Evolutionary conservation across 305 asterid species (phyloP).

Genomic region (Fraxinus greggii): DNA sequence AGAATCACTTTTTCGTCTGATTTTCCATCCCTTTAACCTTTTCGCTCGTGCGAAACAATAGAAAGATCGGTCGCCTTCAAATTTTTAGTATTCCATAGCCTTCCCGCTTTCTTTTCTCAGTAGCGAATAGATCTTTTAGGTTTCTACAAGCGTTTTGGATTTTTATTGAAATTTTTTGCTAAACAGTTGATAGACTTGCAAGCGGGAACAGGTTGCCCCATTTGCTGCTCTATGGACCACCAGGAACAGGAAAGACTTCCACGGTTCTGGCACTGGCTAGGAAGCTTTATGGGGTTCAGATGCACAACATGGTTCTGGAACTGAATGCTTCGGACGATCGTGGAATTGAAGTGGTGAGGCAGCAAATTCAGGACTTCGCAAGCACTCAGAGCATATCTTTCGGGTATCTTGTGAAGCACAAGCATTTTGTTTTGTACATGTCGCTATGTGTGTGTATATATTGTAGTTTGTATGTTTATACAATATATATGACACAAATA

Average conservation of each 20-base stretch:
- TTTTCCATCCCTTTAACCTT: not conserved
- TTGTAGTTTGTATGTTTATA: not conserved
- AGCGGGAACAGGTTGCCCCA: slow-evolving; percentile 83
- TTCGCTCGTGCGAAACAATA: not conserved
- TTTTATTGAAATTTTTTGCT: slow-evolving; percentile 21
- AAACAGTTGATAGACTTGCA: slow-evolving; percentile 84
- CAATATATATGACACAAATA: not conserved
- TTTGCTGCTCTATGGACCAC: slow-evolving; percentile 94
- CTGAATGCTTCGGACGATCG: slow-evolving; percentile 96
- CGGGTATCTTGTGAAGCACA: slow-evolving; percentile 46
- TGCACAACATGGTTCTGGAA: slow-evolving; percentile 92
- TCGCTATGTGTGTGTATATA: not conserved
- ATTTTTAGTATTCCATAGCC: not conserved
- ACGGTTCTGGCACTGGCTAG: slow-evolving; percentile 89
- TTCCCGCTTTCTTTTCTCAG: not conserved
- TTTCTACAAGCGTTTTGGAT: slow-evolving; percentile 6
- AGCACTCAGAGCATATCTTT: slow-evolving; percentile 97
- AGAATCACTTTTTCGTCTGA: not conserved
- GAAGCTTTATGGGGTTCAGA: slow-evolving; percentile 75
- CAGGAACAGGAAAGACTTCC: slow-evolving; percentile 98
- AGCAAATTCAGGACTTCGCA: slow-evolving; percentile 97
- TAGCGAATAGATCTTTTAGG: not conserved
- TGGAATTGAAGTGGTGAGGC: slow-evolving; percentile 94
- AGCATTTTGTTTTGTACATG: not conserved
- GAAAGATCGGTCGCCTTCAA: not conserved